Evolutionary conservation across 116 monocot species (phyloP), one percentile per base, ranked within the genome.

Genomic region (Zostera marina): DNA sequence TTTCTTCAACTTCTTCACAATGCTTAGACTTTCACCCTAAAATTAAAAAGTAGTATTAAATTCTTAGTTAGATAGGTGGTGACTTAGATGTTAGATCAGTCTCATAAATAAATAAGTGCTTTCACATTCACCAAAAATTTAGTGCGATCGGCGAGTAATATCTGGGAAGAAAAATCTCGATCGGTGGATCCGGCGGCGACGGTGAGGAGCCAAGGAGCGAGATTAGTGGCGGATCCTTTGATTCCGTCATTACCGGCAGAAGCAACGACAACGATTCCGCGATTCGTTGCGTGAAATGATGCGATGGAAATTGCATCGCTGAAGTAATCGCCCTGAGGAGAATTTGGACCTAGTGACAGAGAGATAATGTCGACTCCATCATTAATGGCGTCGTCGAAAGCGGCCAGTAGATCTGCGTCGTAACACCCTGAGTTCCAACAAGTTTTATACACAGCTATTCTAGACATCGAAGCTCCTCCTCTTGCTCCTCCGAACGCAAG

Each of bases 161-260:
- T 72, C 32, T 53, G 19, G 0, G 92, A 78, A 49, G 70, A 47
- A 54, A 92, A 92, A 8, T 87, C 78, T 70, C 92, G 73, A 52
- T 92, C 92, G 0, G 84, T 92, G 0, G 92, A 76, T 17, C 80
- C 80, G 1, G 92, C 87, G 52, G 78, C 84, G 0, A 92, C 92
- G 0, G 92, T 92, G 47, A 92, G 78, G 62, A 92, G 72, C 87
- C 92, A 92, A 26, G 92, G 87, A 4, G 87, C 87, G 12, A 87
- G 72, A 76, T 92, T 92, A 47, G 92, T 81, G 7, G 66, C 84
- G 8, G 87, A 83, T 12, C 84, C 81, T 63, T 63, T 53, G 46
- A 69, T 64, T 42, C 87, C 92, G 7, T 68, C 69, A 76, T 92
- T 92, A 11, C 92, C 92, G 54, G 76, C 81, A 24, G 87, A 87